Conservation (phyloP, 106 monocot genomes). For the Cymbidium sinense region DNA sequence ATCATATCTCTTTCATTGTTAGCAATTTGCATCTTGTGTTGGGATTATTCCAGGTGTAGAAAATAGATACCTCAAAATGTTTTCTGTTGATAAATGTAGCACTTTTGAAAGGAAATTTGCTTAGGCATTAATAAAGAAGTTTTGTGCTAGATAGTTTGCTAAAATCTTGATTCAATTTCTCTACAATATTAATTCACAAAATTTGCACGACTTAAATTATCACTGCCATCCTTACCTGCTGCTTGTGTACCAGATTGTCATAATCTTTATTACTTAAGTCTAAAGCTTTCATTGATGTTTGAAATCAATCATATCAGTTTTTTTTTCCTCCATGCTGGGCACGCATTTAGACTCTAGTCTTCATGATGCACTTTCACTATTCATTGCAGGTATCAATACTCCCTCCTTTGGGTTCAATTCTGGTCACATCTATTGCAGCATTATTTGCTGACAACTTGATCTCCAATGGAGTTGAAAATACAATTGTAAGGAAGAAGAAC, state of each 20-base stretch:
- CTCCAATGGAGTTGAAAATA: conserved; percentile 71
- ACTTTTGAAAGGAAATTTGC: background rate
- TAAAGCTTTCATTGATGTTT: no score
- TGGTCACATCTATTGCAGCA: conserved; percentile 79
- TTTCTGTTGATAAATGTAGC: background rate
- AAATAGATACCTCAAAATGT: background rate
- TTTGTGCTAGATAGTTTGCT: no score
- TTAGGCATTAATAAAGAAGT: no score
- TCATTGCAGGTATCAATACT: conserved; percentile 72
- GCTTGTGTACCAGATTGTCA: background rate
- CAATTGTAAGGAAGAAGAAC: conserved; percentile 39
- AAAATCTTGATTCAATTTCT: no score
- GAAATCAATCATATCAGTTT: no score
- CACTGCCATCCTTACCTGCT: background rate
- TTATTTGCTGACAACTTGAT: conserved; percentile 93
- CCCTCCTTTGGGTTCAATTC: conserved; percentile 82
- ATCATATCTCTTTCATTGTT: background rate
- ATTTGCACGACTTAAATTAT: no score
- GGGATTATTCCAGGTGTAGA: background rate
- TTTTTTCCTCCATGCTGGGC: background rate
- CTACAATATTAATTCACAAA: no score
- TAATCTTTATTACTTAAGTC: no score
- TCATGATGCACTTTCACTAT: background rate
- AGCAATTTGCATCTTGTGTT: background rate
- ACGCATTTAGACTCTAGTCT: background rate